Percentiles rank a stretch among this genome's conserved stretches.
These are phyloP conservation scores for Isabelozyma pseudorhagii DNA, from an alignment of 805 yeast species.

Conservation along the genomic window DNA sequence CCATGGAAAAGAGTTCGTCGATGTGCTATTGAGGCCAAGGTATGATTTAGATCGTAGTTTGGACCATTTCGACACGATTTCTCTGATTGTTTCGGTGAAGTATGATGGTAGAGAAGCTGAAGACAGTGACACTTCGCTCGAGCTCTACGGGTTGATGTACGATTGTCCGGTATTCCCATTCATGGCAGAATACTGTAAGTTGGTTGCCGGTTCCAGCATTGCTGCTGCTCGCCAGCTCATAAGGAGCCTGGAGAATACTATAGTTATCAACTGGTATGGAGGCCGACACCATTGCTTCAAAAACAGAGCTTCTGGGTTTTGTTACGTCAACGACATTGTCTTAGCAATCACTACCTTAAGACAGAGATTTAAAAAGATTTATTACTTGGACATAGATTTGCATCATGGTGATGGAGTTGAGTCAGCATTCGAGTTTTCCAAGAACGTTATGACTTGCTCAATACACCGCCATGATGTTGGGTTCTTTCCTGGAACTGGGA, in stretches of 20 bases:
- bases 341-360: slow-evolving; percentile 53
- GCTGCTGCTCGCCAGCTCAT: slow-evolving; percentile 41
- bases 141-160: slow-evolving; percentile 46
- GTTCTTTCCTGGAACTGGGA: slow-evolving; percentile 74
- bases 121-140: slow-evolving; percentile 7
- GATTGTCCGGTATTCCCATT: slow-evolving; percentile 66
- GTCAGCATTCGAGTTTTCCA: slow-evolving; percentile 54
- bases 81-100: slow-evolving; percentile 1
- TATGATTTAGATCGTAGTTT: slow-evolving; percentile 6
- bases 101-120: background rate
- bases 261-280: slow-evolving; percentile 73
- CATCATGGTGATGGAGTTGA: slow-evolving; percentile 86
- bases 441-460: slow-evolving; percentile 58
- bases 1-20: slow-evolving; percentile 47
- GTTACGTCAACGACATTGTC: slow-evolving; percentile 70
- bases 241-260: slow-evolving; percentile 3
- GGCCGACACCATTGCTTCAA: slow-evolving; percentile 71
- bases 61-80: slow-evolving; percentile 2
- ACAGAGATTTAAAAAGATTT: slow-evolving; percentile 39
- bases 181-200: slow-evolving; percentile 46
- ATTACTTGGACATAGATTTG: slow-evolving; percentile 69
- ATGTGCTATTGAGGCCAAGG: slow-evolving; percentile 30
- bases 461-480: slow-evolving; percentile 64
- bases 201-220: slow-evolving; percentile 57
- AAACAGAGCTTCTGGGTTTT: slow-evolving; percentile 61